Conservation (phyloP, 257 asterid genomes). For the Salvia miltiorrhiza region DNA sequence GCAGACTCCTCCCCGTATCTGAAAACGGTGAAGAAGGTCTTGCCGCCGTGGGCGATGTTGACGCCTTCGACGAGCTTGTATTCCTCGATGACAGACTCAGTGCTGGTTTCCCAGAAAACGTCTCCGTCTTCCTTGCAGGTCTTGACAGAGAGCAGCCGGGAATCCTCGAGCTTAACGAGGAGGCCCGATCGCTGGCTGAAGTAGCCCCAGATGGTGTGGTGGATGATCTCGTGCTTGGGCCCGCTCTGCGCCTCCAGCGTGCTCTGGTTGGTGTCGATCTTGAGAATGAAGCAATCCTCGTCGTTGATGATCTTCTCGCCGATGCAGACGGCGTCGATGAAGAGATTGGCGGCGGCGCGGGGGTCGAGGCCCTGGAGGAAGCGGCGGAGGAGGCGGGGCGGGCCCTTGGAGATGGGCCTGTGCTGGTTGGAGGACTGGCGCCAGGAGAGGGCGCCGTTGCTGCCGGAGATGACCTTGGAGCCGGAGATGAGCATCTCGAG, state of each 20-base stretch:
- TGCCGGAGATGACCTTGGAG: constrained; percentile 83
- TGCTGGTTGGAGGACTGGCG: constrained; percentile 87
- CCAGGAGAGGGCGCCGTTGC: constrained; percentile 78
- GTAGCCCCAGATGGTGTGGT: constrained; percentile 94
- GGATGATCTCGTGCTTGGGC: constrained; percentile 69
- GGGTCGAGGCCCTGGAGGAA: constrained; percentile 91
- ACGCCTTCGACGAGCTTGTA: constrained; percentile 83
- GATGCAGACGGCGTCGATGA: constrained; percentile 84
- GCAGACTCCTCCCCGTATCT: constrained; percentile 90
- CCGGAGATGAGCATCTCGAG: constrained; percentile 73
- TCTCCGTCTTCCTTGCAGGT: constrained; percentile 79
- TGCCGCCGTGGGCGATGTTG: constrained; percentile 78
- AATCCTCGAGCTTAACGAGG: constrained; percentile 79
- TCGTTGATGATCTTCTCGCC: constrained; percentile 84
- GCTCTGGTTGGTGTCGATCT: constrained; percentile 76
- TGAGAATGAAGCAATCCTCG: constrained; percentile 85
- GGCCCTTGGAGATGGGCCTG: constrained; percentile 66
- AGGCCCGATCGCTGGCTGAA: constrained; percentile 96
- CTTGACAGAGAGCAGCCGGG: constrained; percentile 69
- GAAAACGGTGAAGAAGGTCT: constrained; percentile 66
- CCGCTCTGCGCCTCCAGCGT: constrained; percentile 71
- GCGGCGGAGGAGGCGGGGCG: constrained; percentile 76
- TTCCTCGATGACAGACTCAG: constrained; percentile 75
- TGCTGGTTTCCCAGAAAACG: constrained; percentile 92
- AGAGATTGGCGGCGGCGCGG: constrained; percentile 60